These are phyloP conservation scores for Panicum miliaceum DNA, from an alignment of 176 grass and related monocot species.

Conservation along the genomic window DNA sequence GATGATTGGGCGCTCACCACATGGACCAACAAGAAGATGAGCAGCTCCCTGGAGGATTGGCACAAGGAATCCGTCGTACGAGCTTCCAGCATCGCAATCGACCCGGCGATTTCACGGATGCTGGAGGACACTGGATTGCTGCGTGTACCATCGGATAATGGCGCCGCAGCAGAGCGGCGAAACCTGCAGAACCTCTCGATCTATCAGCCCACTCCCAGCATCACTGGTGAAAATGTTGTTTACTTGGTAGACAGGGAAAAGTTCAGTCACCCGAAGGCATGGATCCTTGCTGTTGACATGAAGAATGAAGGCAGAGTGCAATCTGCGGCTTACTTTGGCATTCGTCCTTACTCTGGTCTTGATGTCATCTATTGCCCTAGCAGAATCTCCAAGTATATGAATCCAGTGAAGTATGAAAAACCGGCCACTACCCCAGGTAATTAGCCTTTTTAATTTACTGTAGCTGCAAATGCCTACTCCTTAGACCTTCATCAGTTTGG, in stretches of 20 bases:
- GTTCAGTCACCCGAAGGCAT: neutral
- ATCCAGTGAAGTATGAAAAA: neutral
- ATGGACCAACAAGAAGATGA: neutral
- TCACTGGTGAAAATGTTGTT: neutral
- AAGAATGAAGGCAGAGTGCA: neutral
- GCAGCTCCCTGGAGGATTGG: neutral
- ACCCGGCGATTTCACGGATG: neutral
- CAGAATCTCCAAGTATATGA: neutral
- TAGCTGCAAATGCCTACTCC: neutral
- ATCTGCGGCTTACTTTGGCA: neutral
- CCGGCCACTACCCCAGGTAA: neutral
- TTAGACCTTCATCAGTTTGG: neutral
- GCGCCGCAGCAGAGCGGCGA: no score
- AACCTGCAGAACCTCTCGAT: neutral
- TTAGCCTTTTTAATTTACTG: neutral
- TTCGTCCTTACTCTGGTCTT: neutral
- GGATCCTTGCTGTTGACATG: slow-evolving; percentile 18
- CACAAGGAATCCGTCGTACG: neutral
- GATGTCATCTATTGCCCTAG: neutral
- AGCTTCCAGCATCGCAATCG: neutral
- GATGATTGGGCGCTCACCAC: no score
- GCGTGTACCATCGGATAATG: no score
- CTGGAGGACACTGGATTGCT: neutral
- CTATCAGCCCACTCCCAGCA: neutral
- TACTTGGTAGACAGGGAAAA: slow-evolving; percentile 14